A percentile compares a stretch with the other conserved stretches of the same genome.
These are phyloP conservation scores for Capsicum rhomboideum DNA, from an alignment of 257 asterid genomes.

Conservation along the genomic window DNA sequence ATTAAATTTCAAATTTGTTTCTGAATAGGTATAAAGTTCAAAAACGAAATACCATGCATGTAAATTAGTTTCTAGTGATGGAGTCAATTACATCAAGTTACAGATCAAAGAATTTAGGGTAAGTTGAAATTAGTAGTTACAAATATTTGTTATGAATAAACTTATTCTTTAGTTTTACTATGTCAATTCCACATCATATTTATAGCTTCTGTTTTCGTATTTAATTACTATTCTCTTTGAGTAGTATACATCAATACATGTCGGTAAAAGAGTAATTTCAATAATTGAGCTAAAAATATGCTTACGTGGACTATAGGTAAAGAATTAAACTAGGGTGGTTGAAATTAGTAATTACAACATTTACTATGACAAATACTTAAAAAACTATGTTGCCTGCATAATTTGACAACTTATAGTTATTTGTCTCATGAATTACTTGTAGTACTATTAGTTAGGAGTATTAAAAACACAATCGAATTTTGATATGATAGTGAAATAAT, in stretches of 20 bases:
- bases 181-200: background rate
- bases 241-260: background rate
- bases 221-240: background rate
- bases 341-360: background rate
- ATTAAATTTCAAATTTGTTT: too few relatives aligned
- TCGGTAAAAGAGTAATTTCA: background rate
- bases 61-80: background rate
- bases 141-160: background rate
- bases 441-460: background rate
- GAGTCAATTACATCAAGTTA: background rate
- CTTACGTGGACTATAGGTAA: background rate
- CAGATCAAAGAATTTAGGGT: background rate
- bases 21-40: too few relatives aligned
- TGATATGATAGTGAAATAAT: background rate
- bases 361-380: background rate
- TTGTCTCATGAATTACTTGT: background rate
- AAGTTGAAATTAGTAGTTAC: background rate
- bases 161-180: background rate
- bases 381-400: background rate
- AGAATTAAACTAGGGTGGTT: background rate
- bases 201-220: background rate
- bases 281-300: background rate
- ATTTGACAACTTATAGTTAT: background rate
- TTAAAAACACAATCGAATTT: background rate
- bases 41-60: background rate